Conservation (phyloP, 305 asterid species). For the Fraxinus baroniana region DNA sequence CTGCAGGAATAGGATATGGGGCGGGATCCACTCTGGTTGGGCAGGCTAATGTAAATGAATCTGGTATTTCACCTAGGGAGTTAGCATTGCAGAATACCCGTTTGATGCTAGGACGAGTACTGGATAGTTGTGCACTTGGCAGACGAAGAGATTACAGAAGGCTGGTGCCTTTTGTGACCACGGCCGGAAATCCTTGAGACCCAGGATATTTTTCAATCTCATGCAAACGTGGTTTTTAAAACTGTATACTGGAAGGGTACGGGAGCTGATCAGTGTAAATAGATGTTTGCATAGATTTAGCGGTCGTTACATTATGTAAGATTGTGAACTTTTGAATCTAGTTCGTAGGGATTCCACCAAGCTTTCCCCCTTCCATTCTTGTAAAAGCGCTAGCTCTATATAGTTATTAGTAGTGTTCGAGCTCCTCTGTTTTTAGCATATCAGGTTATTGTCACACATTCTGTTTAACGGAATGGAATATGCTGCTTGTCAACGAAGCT, state of each 20-base stretch:
- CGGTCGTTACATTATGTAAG: constrained; percentile 31
- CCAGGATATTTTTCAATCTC: neutral
- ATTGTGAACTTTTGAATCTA: constrained; percentile 34
- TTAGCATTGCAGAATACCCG: constrained; percentile 84
- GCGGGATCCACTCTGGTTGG: constrained; percentile 34
- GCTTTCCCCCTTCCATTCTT: constrained; percentile 27
- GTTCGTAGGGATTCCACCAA: constrained; percentile 26
- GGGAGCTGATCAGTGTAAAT: constrained; percentile 42
- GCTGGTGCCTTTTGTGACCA: constrained; percentile 90
- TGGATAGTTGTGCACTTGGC: constrained; percentile 86
- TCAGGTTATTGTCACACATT: constrained; percentile 22
- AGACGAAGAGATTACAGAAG: constrained; percentile 88
- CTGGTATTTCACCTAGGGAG: constrained; percentile 64
- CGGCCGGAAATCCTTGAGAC: constrained; percentile 56
- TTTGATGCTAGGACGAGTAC: constrained; percentile 86
- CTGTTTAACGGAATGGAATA: constrained; percentile 41
- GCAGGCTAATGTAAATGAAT: constrained; percentile 47
- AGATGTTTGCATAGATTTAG: constrained; percentile 34
- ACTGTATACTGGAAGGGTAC: constrained; percentile 27
- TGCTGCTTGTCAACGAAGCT: neutral
- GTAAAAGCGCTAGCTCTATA: constrained; percentile 18
- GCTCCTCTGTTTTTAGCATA: constrained; percentile 26
- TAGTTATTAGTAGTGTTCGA: constrained; percentile 22
- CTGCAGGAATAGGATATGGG: constrained; percentile 60
- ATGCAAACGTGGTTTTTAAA: constrained; percentile 28